Evolutionary conservation across 805 yeast species (phyloP).

Genomic region (Candida ponderosae): DNA sequence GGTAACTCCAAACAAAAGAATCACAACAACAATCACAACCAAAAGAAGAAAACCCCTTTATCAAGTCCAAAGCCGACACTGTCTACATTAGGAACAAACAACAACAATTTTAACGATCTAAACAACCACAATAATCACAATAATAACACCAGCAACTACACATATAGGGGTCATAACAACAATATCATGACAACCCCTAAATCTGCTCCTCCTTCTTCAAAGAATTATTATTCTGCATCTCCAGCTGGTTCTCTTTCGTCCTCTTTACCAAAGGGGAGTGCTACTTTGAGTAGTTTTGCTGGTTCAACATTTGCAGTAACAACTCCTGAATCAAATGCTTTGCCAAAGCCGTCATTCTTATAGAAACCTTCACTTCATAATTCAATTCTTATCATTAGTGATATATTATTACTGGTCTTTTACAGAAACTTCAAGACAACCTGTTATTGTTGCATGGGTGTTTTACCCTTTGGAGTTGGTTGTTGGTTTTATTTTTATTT

Average conservation of each 20-base stretch:
- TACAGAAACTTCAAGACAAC: no score
- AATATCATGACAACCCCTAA: neutral
- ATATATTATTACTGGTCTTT: no score
- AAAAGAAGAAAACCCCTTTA: neutral
- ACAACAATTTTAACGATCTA: neutral
- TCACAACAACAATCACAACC: slow-evolving; percentile 1
- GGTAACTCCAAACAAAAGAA: neutral
- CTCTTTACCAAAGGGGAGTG: neutral
- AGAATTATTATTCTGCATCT: neutral
- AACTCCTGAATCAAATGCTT: slow-evolving; percentile 8
- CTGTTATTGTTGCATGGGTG: no score
- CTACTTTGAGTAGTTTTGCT: slow-evolving; percentile 3
- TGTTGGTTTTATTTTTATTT: no score
- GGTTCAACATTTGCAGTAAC: slow-evolving; percentile 3
- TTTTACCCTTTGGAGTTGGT: no score
- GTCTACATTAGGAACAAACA: neutral
- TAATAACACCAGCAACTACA: neutral
- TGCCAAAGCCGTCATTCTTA: slow-evolving; percentile 13
- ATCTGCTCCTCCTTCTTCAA: neutral
- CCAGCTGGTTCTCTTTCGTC: neutral
- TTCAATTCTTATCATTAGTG: no score
- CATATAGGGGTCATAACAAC: neutral
- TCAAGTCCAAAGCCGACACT: neutral
- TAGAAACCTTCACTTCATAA: no score
- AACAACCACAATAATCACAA: neutral